Conservation (phyloP, 371 early-diverging fungal genomes). For the Mucor indicus region DNA sequence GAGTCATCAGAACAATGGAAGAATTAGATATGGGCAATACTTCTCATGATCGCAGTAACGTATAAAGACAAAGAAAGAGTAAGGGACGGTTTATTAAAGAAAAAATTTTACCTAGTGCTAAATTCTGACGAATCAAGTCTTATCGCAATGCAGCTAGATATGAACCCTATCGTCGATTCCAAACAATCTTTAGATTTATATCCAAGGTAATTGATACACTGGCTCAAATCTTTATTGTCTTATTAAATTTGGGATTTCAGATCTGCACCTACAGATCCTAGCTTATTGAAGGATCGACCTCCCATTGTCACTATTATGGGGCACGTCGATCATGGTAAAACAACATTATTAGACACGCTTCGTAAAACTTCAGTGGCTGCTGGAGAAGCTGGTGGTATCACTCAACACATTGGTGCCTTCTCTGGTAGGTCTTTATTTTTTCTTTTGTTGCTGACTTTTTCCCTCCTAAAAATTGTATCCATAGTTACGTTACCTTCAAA, state of each 20-base stretch:
- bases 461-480: neutral
- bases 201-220: constrained; percentile 41
- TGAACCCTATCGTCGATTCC: constrained; percentile 76
- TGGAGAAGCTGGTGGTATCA: constrained; percentile 96
- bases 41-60: constrained; percentile 62
- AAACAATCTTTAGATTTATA: constrained; percentile 57
- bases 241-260: constrained; percentile 10
- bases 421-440: constrained; percentile 48
- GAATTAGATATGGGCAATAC: constrained; percentile 75
- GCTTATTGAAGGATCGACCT: constrained; percentile 69
- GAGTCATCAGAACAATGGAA: constrained; percentile 66
- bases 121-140: constrained; percentile 81
- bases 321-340: constrained; percentile 97
- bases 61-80: neutral
- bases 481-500: constrained; percentile 59
- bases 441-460: too few relatives aligned
- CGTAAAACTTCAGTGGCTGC: constrained; percentile 90
- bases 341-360: constrained; percentile 92
- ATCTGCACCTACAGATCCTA: constrained; percentile 68
- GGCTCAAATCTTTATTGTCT: neutral
- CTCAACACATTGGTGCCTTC: constrained; percentile 98
- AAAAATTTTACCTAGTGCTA: constrained; percentile 51
- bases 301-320: constrained; percentile 98
- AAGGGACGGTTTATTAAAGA: neutral
- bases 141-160: constrained; percentile 82